Percentiles rank a stretch among this genome's conserved stretches.
These are phyloP conservation scores for Macrolepiota dolichaula DNA, from an alignment of 768 basidiomycete species.

Conservation along the genomic window DNA sequence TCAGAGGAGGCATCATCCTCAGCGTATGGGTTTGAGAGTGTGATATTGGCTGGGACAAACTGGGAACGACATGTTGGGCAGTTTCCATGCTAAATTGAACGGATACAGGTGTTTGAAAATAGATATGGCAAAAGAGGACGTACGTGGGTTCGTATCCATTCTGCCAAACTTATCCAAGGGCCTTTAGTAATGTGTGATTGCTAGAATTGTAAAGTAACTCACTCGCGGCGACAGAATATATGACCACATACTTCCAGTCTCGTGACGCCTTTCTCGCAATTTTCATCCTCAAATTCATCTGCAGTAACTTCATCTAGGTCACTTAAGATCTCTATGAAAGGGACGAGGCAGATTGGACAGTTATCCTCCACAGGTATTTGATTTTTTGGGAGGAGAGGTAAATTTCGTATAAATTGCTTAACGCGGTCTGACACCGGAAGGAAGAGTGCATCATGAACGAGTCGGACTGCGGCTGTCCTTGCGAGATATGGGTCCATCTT, in stretches of 20 bases:
- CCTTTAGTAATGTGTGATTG: conserved; percentile 1
- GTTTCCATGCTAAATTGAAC: conserved; percentile 54
- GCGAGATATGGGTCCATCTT: background rate
- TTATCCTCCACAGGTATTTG: conserved; percentile 45
- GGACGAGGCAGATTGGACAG: conserved; percentile 64
- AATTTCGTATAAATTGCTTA: conserved; percentile 32
- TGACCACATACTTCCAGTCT: conserved; percentile 61
- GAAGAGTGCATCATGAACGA: conserved; percentile 20
- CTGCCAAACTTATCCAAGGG: conserved; percentile 42
- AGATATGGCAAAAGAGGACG: conserved; percentile 13
- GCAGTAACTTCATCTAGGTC: conserved; percentile 19
- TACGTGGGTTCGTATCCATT: conserved; percentile 64
- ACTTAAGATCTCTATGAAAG: conserved; percentile 45
- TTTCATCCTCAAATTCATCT: conserved; percentile 8
- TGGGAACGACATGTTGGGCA: conserved; percentile 65
- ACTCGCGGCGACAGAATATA: conserved; percentile 69
- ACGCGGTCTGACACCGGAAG: conserved; percentile 27
- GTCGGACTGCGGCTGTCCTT: conserved; percentile 18
- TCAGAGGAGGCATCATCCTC: conserved; percentile 62
- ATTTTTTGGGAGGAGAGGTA: conserved; percentile 39
- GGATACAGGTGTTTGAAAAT: background rate
- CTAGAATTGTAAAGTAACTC: conserved; percentile 10
- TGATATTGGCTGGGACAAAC: conserved; percentile 51
- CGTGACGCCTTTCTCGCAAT: conserved; percentile 43
- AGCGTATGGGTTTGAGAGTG: conserved; percentile 34